Evolutionary conservation across 441 rosid genomes (phyloP), one percentile per base, ranked within the genome.

Genomic region (Corymbia citriodora): DNA sequence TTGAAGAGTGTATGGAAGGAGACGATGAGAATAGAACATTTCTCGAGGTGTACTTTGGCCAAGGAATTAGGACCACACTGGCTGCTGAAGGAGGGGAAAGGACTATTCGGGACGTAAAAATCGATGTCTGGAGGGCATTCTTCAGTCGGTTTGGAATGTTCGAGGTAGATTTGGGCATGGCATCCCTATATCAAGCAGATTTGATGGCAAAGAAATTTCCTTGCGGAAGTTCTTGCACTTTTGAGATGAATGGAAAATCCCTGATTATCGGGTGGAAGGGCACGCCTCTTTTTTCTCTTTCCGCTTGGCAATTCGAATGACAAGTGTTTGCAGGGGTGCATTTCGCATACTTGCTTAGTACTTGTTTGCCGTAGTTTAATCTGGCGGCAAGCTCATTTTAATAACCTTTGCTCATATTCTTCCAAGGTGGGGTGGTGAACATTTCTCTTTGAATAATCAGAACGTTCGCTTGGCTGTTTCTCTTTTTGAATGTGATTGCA

Each of bases 271-370:
- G 94, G 27, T 93, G 94, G 95, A 94, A 93, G 88, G 93, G 90
- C 31, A 92, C 92, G 48, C 93, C 94, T 18, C 48, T 92, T 59
- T 48, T 79, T n/a, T 94, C 94, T 33, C 92, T 94, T 90, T 94
- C 94, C 36, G 91, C 90, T 86, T 93, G 94, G 94, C 93, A 89
- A 81, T 92, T 92, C 89, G 33, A 23, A 31, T 86, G 83, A 53
- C 83, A 27, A 65, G 90, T 59, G n/a, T 59, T 59, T 25, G n/a
- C 65, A 25, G 65, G 65, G 12, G 68, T 25, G 68, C 68, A 13
- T 57, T 25, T 27, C 68, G 7, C 68, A 61, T 61, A 25, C 68
- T 27, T 61, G n/a, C 68, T 61, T 13, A 23, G 65, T 10, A 59
- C 65, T 59, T 57, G 63, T 55, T 21, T 18, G 59, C 59, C 59